A percentile compares a stretch with the other conserved stretches of the same genome.
These are phyloP conservation scores for Colletotrichum scovillei DNA, from an alignment of 2,329 filamentous ascomycete genomes.

Conservation along the genomic window DNA sequence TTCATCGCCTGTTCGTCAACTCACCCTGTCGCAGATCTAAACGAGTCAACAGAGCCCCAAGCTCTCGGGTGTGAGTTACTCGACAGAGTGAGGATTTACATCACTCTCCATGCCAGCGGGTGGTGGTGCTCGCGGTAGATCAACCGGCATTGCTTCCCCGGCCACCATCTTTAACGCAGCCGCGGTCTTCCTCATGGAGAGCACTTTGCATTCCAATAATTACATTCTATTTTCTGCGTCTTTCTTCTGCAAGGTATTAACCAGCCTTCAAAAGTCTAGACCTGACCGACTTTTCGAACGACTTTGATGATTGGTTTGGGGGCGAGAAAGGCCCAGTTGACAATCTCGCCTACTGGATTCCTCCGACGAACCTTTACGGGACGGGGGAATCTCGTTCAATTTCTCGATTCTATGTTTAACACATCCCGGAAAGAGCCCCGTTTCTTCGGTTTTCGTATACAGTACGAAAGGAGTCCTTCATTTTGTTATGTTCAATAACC, in stretches of 20 bases:
- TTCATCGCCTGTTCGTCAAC: neutral
- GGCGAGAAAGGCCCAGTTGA: neutral
- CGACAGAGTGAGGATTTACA: slow-evolving; percentile 16
- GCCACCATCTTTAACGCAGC: slow-evolving; percentile 9
- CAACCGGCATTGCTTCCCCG: slow-evolving; percentile 16
- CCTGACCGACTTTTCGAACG: neutral
- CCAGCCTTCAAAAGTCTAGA: neutral
- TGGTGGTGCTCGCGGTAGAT: slow-evolving; percentile 1
- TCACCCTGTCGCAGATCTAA: slow-evolving; percentile 28
- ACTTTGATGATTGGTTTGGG: neutral
- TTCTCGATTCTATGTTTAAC: neutral
- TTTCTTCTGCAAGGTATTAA: neutral
- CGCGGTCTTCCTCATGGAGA: neutral
- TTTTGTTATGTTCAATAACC: neutral
- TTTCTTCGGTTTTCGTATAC: slow-evolving; percentile 21
- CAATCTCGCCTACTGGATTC: slow-evolving; percentile 22
- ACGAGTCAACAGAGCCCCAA: slow-evolving; percentile 15
- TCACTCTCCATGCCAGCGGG: slow-evolving; percentile 11
- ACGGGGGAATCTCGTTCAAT: neutral
- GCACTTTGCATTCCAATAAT: neutral
- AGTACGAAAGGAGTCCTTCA: slow-evolving; percentile 13
- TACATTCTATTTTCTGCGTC: neutral
- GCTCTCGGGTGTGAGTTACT: slow-evolving; percentile 21
- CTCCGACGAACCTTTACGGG: slow-evolving; percentile 3
- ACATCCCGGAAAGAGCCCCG: slow-evolving; percentile 4